These are phyloP conservation scores for Salix koriyanagi DNA, from an alignment of 345 rosid species.

Conservation along the genomic window DNA sequence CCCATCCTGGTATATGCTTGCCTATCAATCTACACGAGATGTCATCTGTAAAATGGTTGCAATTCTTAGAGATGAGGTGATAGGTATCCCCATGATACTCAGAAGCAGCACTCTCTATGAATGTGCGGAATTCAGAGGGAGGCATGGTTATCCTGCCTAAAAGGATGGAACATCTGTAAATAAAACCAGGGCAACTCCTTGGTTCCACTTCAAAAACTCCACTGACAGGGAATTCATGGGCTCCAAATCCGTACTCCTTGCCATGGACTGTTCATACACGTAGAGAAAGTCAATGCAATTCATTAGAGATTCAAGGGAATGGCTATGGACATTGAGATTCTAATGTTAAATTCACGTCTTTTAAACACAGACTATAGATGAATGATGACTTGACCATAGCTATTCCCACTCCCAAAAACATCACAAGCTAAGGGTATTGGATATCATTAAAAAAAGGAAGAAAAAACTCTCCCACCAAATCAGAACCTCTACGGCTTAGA, in stretches of 20 bases:
- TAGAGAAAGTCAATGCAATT: background rate
- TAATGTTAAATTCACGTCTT: background rate
- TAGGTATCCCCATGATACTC: slow-evolving; percentile 83
- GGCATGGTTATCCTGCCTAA: slow-evolving; percentile 47
- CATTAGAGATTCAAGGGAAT: background rate
- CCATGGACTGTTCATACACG: slow-evolving; percentile 53
- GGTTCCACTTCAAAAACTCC: slow-evolving; percentile 87
- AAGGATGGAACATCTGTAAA: slow-evolving; percentile 50
- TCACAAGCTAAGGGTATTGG: background rate
- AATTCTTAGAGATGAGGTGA: slow-evolving; percentile 70
- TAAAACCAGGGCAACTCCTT: slow-evolving; percentile 61
- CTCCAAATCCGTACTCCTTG: slow-evolving; percentile 77
- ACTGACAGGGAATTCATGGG: slow-evolving; percentile 69
- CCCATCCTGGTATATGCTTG: slow-evolving; percentile 66
- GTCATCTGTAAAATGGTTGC: slow-evolving; percentile 76
- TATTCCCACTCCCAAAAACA: background rate
- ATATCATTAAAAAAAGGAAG: background rate
- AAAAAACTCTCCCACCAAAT: background rate
- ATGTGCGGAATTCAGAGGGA: slow-evolving; percentile 45
- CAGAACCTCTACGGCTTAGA: background rate
- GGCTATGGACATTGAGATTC: background rate
- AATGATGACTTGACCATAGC: background rate
- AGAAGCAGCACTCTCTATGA: slow-evolving; percentile 57
- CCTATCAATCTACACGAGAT: slow-evolving; percentile 50
- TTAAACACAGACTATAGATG: background rate